phyloP scores from a whole-genome alignment of 768 basidiomycete species.

The Termitomyces sp. region DNA sequence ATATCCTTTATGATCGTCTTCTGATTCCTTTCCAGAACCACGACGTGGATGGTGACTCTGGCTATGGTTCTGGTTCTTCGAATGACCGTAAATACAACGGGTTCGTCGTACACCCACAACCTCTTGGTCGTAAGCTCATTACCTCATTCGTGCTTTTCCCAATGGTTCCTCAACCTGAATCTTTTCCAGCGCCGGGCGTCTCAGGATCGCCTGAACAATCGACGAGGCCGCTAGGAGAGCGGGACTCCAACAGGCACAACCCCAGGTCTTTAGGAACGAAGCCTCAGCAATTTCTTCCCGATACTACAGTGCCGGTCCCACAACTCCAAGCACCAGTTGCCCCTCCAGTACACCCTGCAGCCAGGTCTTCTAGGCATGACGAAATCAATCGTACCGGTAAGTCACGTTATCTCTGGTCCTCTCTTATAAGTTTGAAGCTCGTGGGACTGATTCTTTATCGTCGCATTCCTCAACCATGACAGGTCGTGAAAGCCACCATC shows the following conservation, averaged over 20 bases:
- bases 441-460: slow-evolving; percentile 8
- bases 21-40: background rate
- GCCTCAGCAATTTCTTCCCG: background rate
- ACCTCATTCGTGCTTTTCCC: background rate
- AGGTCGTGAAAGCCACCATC: slow-evolving; percentile 13
- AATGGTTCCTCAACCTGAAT: background rate
- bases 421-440: background rate
- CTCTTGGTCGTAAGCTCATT: background rate
- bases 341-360: slow-evolving; percentile 7
- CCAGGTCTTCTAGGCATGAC: slow-evolving; percentile 9
- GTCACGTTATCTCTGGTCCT: slow-evolving; percentile 3
- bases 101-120: background rate
- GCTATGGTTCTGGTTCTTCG: background rate
- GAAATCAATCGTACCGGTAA: slow-evolving; percentile 8
- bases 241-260: slow-evolving; percentile 7
- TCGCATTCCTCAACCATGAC: slow-evolving; percentile 1
- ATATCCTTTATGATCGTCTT: background rate
- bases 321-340: background rate
- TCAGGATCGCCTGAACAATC: background rate
- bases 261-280: background rate
- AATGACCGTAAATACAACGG: background rate
- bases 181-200: slow-evolving; percentile 1
- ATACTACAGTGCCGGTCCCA: background rate
- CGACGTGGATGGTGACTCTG: background rate
- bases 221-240: slow-evolving; percentile 8